Evolutionary conservation across 148 eudicot genomes (phyloP), one percentile per base, ranked within the genome.

Genomic region (Amaranthus palmeri): DNA sequence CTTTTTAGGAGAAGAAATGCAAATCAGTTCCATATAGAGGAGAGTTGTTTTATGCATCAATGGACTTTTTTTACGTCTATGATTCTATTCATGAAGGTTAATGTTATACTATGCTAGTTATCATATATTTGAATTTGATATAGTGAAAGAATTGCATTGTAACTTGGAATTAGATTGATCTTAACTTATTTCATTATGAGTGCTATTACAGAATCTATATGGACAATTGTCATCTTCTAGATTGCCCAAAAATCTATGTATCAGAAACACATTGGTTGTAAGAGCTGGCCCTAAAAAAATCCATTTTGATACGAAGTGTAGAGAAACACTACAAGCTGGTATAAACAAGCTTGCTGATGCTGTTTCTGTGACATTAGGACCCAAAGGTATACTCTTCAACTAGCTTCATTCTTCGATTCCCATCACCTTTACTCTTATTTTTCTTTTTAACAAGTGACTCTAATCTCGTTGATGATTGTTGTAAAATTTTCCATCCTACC

Each of bases 321-420:
- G 97, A 78, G 82, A 86, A 72, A 83, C 86, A 54, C 87, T 95
- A 61, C 82, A 77, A 73, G 80, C 87, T 69, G 97, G 99, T 54
- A 79, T 91, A 14, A 77, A 91, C 82, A 95, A 91, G 82, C 96
- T 93, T 76, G 96, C 97, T 67, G 96, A 93, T 86, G 93, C 96
- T 78, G 99, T 92, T 83, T 89, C 99, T 67, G 90, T 95, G 44
- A 95, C 98, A 45, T 74, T 95, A 72, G 98, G 98, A 46, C 98
- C 98, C 60, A 95, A 82, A 95, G 98, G 98, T 95, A 61, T 69
- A 15, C 50, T 41, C 64, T 54, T 12, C 10, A 13, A 12, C 47
- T 47, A 5, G 25, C 4, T 71, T 40, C 11, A 9, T 18, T 57
- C 47, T 11, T 56, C 41, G 11, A 49, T 71, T 17, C 50, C 18